Percentiles rank a stretch among this genome's conserved stretches.
Conservation (phyloP, 352 stramenopile species). For the Globisporangium nodosum region DNA sequence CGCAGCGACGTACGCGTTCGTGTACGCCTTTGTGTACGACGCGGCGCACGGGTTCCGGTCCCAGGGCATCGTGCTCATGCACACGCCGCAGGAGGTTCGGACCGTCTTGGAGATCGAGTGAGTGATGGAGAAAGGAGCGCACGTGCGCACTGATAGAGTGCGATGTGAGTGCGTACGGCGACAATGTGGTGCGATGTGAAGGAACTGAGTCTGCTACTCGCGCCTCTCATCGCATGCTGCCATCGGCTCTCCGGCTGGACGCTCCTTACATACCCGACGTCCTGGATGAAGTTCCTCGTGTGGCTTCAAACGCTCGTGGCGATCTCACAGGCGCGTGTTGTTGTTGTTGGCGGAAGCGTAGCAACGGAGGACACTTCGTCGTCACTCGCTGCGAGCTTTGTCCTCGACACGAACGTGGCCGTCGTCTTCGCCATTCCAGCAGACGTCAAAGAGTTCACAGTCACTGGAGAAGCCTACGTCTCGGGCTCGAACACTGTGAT, state of each 20-base stretch:
- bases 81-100: slow-evolving; percentile 55
- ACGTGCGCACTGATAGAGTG: no score
- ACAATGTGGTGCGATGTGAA: background rate
- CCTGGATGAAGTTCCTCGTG: background rate
- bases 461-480: background rate
- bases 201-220: no score
- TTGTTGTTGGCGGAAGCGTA: background rate
- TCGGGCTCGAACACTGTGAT: background rate
- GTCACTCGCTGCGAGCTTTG: background rate
- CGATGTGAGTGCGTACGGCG: no score
- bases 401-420: background rate
- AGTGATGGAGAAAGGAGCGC: background rate
- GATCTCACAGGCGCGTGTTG: background rate
- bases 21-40: slow-evolving; percentile 60
- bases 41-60: slow-evolving; percentile 30
- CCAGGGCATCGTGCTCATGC: slow-evolving; percentile 32
- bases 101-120: slow-evolving; percentile 60
- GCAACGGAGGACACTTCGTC: background rate
- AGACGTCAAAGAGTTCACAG: background rate
- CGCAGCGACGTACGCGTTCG: slow-evolving; percentile 36
- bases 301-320: background rate
- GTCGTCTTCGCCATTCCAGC: background rate
- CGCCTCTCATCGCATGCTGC: background rate
- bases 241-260: no score
- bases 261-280: background rate